Evolutionary conservation across 140 eudicot genomes (phyloP).

Genomic region (Stevia rebaudiana): DNA sequence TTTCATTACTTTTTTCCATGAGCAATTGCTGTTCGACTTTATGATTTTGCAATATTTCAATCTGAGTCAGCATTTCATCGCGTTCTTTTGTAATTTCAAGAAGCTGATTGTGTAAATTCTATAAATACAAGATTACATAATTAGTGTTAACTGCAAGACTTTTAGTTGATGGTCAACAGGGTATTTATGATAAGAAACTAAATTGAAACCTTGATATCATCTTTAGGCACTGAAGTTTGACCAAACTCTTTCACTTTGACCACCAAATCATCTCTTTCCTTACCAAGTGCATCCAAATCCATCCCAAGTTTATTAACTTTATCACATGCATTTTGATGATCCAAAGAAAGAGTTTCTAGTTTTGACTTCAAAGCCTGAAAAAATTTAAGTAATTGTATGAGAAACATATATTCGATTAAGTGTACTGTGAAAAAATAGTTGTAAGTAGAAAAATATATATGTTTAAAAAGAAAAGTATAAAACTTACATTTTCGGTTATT

Average conservation of each 20-base stretch:
- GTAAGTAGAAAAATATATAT: no score
- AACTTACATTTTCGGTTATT: slow-evolving; percentile 49
- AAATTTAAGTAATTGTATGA: slow-evolving; percentile 8
- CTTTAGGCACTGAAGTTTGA: slow-evolving; percentile 14
- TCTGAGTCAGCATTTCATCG: slow-evolving; percentile 15
- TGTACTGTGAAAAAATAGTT: no score
- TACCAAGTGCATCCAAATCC: slow-evolving; percentile 35
- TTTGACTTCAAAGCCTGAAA: slow-evolving; percentile 38
- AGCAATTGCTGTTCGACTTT: slow-evolving; percentile 16
- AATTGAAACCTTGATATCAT: slow-evolving; percentile 40
- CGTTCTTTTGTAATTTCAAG: slow-evolving; percentile 22
- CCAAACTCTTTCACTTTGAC: slow-evolving; percentile 31
- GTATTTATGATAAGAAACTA: neutral
- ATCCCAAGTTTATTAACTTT: slow-evolving; percentile 41
- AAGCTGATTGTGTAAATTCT: slow-evolving; percentile 24
- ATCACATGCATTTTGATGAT: slow-evolving; percentile 44
- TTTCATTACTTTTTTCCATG: slow-evolving; percentile 15
- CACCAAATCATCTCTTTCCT: slow-evolving; percentile 42
- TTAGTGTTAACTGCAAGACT: slow-evolving; percentile 11
- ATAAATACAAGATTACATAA: neutral
- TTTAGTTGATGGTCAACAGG: neutral
- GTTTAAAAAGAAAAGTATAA: slow-evolving; percentile 19
- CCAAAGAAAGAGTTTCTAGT: slow-evolving; percentile 35
- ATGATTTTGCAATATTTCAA: slow-evolving; percentile 18
- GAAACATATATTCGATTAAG: neutral